Evolutionary conservation across 371 early-diverging fungal species (phyloP), one percentile per base, ranked within the genome.

Genomic region (Rhizopus sp.): DNA sequence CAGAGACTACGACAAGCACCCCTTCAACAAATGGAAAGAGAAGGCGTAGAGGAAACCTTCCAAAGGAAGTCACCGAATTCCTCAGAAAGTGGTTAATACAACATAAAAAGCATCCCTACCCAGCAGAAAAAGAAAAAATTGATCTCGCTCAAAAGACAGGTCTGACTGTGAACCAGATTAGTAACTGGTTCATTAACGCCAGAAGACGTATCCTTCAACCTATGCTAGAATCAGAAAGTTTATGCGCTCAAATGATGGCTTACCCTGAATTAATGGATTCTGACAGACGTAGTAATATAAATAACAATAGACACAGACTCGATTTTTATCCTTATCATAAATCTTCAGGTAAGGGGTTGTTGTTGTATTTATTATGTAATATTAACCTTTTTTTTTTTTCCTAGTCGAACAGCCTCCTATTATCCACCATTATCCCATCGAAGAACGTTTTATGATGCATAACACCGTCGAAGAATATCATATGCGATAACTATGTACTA

Each of bases 111-210:
- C 87, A 93, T 55, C 93, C 94, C 5, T 94, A 92, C 57, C 94
- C 94, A 0, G 83, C 85, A 7, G 93, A 92, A 58, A 86, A 85
- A 15, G 89, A 92, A 52, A 94, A 94, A 68, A 70, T 77, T 33
- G 70, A 71, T 30, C 69, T 93, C 32, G 81, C 86, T 7, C 71
- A 77, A 33, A 73, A 78, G 7, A 92, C 93, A 0, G 85, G 85
- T 0, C 69, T 94, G 10, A 85, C 81, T 1, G 71, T 88, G 53
- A 87, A 86, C 49, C 94, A 94, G 70, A 88, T 93, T 58, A 91
- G 89, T 48, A 91, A 94, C 64, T 94, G 94, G 94, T 94, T 94
- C 64, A 92, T 94, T 57, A 94, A 94, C 69, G 93, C 93, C 4
- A 68, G 94, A 23, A 75, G 94, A 39, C 82, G 93, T 50, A 82